Conservation (phyloP, 2,329 filamentous ascomycete genomes). For the Balansia obtecta region DNA sequence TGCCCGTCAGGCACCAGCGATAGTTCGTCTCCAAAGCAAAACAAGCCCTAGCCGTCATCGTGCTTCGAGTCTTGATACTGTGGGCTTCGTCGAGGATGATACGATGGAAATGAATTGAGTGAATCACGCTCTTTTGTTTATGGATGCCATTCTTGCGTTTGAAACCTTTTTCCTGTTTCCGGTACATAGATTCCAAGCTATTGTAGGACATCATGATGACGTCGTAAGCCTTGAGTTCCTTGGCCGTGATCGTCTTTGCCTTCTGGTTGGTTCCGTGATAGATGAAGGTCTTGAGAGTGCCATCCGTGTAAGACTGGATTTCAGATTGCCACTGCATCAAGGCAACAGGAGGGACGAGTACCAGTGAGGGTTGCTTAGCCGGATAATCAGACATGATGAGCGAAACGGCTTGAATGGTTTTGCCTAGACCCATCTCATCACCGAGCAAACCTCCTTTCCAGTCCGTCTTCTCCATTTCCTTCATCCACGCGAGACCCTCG, state of each 20-base stretch:
- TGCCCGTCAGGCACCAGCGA: slow-evolving; percentile 93
- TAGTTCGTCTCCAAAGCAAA: slow-evolving; percentile 80
- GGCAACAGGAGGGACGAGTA: slow-evolving; percentile 84
- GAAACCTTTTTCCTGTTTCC: slow-evolving; percentile 88
- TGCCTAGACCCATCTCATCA: slow-evolving; percentile 98
- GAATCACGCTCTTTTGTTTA: slow-evolving; percentile 70
- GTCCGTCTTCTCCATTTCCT: slow-evolving; percentile 68
- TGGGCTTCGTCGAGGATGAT: slow-evolving; percentile 92
- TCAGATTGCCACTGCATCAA: slow-evolving; percentile 90
- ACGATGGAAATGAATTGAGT: slow-evolving; percentile 77
- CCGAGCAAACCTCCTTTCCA: slow-evolving; percentile 87
- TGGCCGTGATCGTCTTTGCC: slow-evolving; percentile 61
- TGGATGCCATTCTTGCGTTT: slow-evolving; percentile 65
- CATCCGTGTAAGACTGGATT: slow-evolving; percentile 71
- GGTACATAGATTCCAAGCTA: slow-evolving; percentile 78
- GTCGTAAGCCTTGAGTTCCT: slow-evolving; percentile 70
- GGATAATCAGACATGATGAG: slow-evolving; percentile 97
- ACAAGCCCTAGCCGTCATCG: slow-evolving; percentile 87
- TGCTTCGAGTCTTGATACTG: slow-evolving; percentile 82
- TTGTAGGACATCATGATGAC: slow-evolving; percentile 98
- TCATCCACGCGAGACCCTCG: slow-evolving; percentile 91
- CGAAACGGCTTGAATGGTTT: slow-evolving; percentile 96
- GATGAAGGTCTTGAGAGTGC: slow-evolving; percentile 79
- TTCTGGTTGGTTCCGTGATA: slow-evolving; percentile 81
- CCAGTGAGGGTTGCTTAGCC: slow-evolving; percentile 67